These are phyloP conservation scores for Cyberlindnera nakhonratchasimensis DNA, from an alignment of 805 yeast genomes.

Conservation along the genomic window DNA sequence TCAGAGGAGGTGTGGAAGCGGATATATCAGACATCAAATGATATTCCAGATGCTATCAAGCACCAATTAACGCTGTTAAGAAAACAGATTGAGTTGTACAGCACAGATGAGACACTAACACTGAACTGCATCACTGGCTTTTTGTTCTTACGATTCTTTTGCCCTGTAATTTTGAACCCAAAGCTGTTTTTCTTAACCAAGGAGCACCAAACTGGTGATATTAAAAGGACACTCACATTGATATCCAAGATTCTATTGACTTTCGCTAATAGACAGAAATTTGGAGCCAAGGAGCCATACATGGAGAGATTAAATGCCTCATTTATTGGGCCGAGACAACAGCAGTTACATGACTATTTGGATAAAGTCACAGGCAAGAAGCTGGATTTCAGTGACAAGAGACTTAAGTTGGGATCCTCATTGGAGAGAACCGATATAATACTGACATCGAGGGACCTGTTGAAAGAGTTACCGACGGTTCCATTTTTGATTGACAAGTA, in stretches of 20 bases:
- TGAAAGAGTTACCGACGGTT: slow-evolving; percentile 61
- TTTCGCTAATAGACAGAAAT: slow-evolving; percentile 69
- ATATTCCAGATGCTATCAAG: slow-evolving; percentile 67
- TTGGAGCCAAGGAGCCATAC: slow-evolving; percentile 84
- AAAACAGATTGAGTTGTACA: slow-evolving; percentile 58
- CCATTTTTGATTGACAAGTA: slow-evolving; percentile 69
- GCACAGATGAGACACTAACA: slow-evolving; percentile 46
- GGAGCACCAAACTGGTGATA: slow-evolving; percentile 64
- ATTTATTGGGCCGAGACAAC: slow-evolving; percentile 56
- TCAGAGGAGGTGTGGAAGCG: slow-evolving; percentile 61
- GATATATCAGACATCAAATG: slow-evolving; percentile 65
- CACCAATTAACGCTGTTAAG: slow-evolving; percentile 61
- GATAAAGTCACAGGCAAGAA: slow-evolving; percentile 69
- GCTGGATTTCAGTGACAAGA: slow-evolving; percentile 59
- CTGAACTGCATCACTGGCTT: slow-evolving; percentile 80
- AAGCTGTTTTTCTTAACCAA: slow-evolving; percentile 72
- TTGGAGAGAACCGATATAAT: slow-evolving; percentile 52
- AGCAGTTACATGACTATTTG: slow-evolving; percentile 63
- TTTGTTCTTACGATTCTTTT: slow-evolving; percentile 76
- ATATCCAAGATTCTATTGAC: slow-evolving; percentile 77
- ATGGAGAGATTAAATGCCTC: slow-evolving; percentile 58
- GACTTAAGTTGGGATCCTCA: slow-evolving; percentile 52
- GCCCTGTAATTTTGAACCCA: slow-evolving; percentile 92
- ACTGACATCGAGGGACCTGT: slow-evolving; percentile 47
- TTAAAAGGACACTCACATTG: slow-evolving; percentile 75